Evolutionary conservation across 2,329 filamentous ascomycete genomes (phyloP).

Genomic region (Calonectria leucothoes): DNA sequence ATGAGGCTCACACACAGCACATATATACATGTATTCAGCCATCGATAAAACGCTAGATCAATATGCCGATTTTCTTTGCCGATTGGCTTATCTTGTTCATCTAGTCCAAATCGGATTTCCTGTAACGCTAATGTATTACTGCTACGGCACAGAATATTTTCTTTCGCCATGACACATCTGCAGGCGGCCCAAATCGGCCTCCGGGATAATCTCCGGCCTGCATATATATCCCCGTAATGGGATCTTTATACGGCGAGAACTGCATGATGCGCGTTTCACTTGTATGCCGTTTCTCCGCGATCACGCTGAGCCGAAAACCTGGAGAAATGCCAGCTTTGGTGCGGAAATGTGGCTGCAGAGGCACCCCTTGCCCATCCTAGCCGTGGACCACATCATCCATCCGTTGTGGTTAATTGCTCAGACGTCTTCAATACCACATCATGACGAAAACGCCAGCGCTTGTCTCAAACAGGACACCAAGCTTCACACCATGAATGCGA

Average conservation of each 20-base stretch:
- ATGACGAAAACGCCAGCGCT: neutral
- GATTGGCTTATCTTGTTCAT: neutral
- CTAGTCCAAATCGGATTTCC: neutral
- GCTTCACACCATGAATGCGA: neutral
- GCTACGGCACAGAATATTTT: neutral
- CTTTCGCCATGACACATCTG: neutral
- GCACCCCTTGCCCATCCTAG: neutral
- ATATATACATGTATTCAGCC: neutral
- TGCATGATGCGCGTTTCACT: neutral
- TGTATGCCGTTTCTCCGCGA: neutral
- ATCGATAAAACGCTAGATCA: neutral
- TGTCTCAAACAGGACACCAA: neutral
- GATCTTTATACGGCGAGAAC: neutral
- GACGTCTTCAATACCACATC: neutral
- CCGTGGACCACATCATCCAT: neutral
- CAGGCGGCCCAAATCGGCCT: neutral
- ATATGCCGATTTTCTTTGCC: neutral
- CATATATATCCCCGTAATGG: neutral
- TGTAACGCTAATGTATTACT: neutral
- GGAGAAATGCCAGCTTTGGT: neutral
- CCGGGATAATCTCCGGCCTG: neutral
- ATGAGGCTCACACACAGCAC: neutral
- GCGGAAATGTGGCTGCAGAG: neutral
- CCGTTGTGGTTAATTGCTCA: neutral
- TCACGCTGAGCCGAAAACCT: neutral